Evolutionary conservation across 1,284 basidiomycete genomes (phyloP), one percentile per base, ranked within the genome.

Genomic region (Puccinia coronata): DNA sequence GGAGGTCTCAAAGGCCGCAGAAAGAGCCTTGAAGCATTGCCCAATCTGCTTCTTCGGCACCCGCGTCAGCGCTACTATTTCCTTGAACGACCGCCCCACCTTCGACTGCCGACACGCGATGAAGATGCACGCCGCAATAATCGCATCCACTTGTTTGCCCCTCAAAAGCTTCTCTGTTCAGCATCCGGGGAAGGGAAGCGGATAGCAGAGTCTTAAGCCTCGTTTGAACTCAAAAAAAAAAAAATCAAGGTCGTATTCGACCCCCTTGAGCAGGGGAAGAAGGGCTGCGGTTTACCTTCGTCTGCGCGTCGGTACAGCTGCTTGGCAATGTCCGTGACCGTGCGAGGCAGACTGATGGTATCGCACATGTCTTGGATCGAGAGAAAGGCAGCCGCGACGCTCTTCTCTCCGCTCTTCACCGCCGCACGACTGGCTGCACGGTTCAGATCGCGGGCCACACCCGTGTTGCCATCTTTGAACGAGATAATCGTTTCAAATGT

Each of bases 111-210:
- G 91, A 87, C 96, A 98, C 0, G 96, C 97, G 84, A 98, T 96
- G 86, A 98, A 98, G 86, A 99, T 97, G 87, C 95, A 98, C 0
- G 96, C 96, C 14, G 96, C 96, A 83, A 98, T 95, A 85, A 97
- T 92, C 0, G 95, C 95, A 82, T 96, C 93, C 83, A 93, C 89
- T 18, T 93, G 92, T 86, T 98, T 98, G 53, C 95, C 96, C 55
- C 93, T 92, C 18, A 97, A 88, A 16, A 97, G 89, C 86, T 94
- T 94, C 86, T 97, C 94, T 80, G 53, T 72, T 63, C 51, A 74
- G 72, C 47, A 57, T 74, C 41, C 55, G 47, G 36, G 49, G 61
- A 28, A 43, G 43, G 43, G 43, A 16, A 67, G 39, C 47, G 47
- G 69, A 53, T 61, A 63, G 47, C 36, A 53, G 63, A 65, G 67